phyloP scores from a whole-genome alignment of 2,329 filamentous ascomycete genomes.

The Talaromyces piceae region DNA sequence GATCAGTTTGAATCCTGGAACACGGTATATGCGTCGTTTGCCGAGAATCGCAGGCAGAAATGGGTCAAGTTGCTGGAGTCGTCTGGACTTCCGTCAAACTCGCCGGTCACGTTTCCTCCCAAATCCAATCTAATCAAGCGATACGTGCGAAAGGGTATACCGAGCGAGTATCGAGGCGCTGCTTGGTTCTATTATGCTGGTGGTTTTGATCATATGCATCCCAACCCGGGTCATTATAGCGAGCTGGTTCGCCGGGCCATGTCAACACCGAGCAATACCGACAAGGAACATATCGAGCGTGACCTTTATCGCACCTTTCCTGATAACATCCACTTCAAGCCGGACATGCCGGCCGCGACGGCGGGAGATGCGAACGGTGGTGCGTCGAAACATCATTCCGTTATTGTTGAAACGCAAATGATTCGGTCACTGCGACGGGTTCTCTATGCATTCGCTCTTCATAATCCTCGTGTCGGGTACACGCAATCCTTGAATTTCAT shows the following conservation, averaged over 20 bases:
- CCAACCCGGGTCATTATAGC: conserved; percentile 70
- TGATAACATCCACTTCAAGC: conserved; percentile 86
- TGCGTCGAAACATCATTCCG: conserved; percentile 27
- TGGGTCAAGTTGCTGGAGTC: conserved; percentile 75
- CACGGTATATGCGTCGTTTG: conserved; percentile 63
- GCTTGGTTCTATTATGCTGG: conserved; percentile 97
- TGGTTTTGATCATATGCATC: conserved; percentile 68
- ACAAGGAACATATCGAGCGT: conserved; percentile 85
- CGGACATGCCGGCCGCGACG: conserved; percentile 34
- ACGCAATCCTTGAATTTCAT: conserved; percentile 96
- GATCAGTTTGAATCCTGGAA: conserved; percentile 81
- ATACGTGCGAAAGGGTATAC: conserved; percentile 87
- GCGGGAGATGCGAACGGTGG: conserved; percentile 24
- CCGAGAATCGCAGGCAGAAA: conserved; percentile 68
- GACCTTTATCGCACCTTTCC: conserved; percentile 92
- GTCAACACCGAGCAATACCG: conserved; percentile 57
- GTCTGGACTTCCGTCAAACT: conserved; percentile 61
- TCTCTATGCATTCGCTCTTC: conserved; percentile 79
- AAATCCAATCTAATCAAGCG: conserved; percentile 77
- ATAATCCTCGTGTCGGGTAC: conserved; percentile 88
- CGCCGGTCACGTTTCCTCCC: conserved; percentile 70
- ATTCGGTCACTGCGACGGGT: conserved; percentile 77
- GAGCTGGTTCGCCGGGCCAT: conserved; percentile 61
- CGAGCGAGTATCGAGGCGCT: conserved; percentile 86
- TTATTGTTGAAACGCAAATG: conserved; percentile 61